phyloP scores from a whole-genome alignment of 768 basidiomycete genomes.

The Leccinum longicurvipes region DNA sequence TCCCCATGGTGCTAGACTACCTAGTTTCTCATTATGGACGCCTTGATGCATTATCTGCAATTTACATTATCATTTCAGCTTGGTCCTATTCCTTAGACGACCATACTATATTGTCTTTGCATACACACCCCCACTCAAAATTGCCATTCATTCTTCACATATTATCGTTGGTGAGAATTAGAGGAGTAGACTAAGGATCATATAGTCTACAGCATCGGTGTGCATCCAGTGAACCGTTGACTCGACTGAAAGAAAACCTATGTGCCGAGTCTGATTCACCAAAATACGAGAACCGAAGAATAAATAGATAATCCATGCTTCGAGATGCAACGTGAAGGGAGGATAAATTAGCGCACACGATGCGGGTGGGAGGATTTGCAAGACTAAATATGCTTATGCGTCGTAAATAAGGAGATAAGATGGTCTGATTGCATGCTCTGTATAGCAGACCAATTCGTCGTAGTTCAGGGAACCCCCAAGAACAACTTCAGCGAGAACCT shows the following conservation, averaged over 20 bases:
- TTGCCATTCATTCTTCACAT: conserved; percentile 9
- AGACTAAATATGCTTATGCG: conserved; percentile 20
- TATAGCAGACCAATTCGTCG: conserved; percentile 69
- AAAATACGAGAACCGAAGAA: background rate
- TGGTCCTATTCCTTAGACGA: conserved; percentile 38
- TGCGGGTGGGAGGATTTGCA: background rate
- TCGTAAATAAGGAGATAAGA: conserved; percentile 72
- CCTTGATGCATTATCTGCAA: conserved; percentile 10
- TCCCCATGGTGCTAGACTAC: conserved; percentile 18
- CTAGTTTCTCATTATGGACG: conserved; percentile 24
- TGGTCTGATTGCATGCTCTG: conserved; percentile 68
- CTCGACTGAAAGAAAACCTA: background rate
- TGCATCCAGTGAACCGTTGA: background rate
- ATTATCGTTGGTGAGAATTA: background rate
- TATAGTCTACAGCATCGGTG: background rate
- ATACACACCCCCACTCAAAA: conserved; percentile 31
- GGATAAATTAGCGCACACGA: conserved; percentile 3
- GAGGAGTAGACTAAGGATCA: background rate
- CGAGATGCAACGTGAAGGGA: background rate
- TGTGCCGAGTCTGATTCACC: background rate
- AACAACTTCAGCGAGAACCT: conserved; percentile 60
- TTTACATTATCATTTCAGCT: conserved; percentile 21
- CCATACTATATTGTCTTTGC: conserved; percentile 22
- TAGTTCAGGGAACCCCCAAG: conserved; percentile 65
- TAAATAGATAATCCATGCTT: conserved; percentile 10